Percentiles rank a stretch among this genome's conserved stretches.
These are phyloP conservation scores for Phytophthora sansomeana DNA, from an alignment of 352 stramenopile species.

Conservation along the genomic window DNA sequence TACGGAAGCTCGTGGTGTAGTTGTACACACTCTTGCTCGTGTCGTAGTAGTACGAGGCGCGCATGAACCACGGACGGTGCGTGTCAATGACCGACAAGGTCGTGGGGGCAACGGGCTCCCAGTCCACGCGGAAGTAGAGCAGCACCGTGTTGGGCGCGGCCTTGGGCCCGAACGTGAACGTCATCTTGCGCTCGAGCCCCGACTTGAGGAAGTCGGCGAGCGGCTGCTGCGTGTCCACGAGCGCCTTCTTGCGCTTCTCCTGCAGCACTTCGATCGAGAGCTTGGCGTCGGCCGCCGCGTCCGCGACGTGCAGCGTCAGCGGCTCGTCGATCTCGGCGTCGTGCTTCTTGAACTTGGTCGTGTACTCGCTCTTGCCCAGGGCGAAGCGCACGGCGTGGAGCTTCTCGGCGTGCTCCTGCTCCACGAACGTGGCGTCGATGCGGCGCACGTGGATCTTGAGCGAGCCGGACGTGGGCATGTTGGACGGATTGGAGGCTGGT, in stretches of 20 bases:
- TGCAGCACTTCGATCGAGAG: slow-evolving; percentile 51
- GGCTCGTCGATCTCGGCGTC: slow-evolving; percentile 38
- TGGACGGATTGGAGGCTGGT: slow-evolving; percentile 1
- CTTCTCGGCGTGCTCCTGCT: slow-evolving; percentile 25
- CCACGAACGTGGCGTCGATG: slow-evolving; percentile 35
- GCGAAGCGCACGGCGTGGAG: slow-evolving; percentile 26
- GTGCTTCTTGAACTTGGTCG: slow-evolving; percentile 32
- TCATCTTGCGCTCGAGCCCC: slow-evolving; percentile 41
- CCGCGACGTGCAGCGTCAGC: slow-evolving; percentile 42
- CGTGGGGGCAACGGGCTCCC: slow-evolving; percentile 14
- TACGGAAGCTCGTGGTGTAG: slow-evolving; percentile 78
- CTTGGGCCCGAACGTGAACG: slow-evolving; percentile 46
- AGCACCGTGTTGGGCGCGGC: slow-evolving; percentile 29
- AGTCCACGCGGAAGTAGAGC: slow-evolving; percentile 39
- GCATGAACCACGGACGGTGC: slow-evolving; percentile 62
- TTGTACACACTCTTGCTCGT: slow-evolving; percentile 76
- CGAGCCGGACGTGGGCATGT: slow-evolving; percentile 38
- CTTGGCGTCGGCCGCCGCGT: slow-evolving; percentile 34
- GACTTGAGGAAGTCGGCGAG: slow-evolving; percentile 40
- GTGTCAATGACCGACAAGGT: slow-evolving; percentile 14
- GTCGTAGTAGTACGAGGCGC: slow-evolving; percentile 77
- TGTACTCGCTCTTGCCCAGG: slow-evolving; percentile 21
- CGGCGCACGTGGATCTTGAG: slow-evolving; percentile 39
- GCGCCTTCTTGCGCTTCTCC: slow-evolving; percentile 49
- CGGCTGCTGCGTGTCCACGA: slow-evolving; percentile 41